Base-by-base conservation (phyloP, 768 basidiomycete genomes). In the Coprinellus micaceus region DNA sequence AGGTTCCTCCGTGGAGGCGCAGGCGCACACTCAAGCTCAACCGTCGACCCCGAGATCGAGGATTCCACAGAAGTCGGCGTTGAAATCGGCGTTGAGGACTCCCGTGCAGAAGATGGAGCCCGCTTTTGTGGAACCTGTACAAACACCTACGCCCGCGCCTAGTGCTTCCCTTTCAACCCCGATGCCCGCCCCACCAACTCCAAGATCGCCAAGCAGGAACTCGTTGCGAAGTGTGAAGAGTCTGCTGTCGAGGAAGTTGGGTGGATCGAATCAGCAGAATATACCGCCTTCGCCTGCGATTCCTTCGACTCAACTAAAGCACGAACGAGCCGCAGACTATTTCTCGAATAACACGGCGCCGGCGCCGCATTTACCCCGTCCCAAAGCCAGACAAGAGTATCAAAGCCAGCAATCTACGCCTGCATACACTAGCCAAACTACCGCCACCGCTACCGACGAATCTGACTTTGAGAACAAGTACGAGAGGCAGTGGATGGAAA, bases 391-490 rank as follows among this genome's bases (percentile, higher is more conserved):
- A 24, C 37, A 21, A 33, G 25, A 44, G 4, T 30, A 28, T n/a
- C 28, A 30, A n/a, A n/a, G 33, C 11, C 49, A 24, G 13, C n/a
- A n/a, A n/a, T n/a, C n/a, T n/a, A n/a, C n/a, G n/a, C n/a, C n/a
- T n/a, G n/a, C n/a, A n/a, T n/a, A n/a, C n/a, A n/a, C n/a, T n/a
- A n/a, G n/a, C 28, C 37, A 13, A 10, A 25, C 30, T 11, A 28
- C 39, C 17, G 13, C 76, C 74, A 1, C 69, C 54, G 21, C 76
- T 76, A 48, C 77, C 75, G 74, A 77, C 45, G 77, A 79, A 26
- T 81, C 80, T 11, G 78, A 81, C 52, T 52, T 77, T 3, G 78
- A 80, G 55, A 64, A 61, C 28, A 73, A 67, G 13, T 75, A 74
- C 59, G 77, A 80, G 52, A 62, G 59, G n/a, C 71, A 71, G 46